A percentile compares a stretch with the other conserved stretches of the same genome.
Conservation (phyloP, 1,139 yeast species). For the Taiozyma sp. region DNA sequence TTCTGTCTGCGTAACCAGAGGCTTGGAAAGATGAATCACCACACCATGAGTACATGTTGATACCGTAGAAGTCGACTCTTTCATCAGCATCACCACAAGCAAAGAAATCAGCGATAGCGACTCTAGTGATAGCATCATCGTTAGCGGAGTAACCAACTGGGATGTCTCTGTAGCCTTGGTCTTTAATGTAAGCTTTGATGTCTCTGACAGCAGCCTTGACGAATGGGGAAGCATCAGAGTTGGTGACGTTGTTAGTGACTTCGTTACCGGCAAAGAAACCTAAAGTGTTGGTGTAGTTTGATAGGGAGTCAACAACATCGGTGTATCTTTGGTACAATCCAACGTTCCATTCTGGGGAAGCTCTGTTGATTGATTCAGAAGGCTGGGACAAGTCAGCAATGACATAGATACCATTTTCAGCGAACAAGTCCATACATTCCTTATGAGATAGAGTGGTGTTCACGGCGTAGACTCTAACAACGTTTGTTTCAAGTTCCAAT, state of each 20-base stretch:
- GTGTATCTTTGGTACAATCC: constrained; percentile 61
- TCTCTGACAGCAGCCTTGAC: constrained; percentile 83
- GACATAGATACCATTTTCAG: constrained; percentile 62
- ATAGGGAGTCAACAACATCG: constrained; percentile 56
- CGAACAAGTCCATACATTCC: constrained; percentile 52
- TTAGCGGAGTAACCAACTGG: constrained; percentile 81
- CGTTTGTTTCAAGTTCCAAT: constrained; percentile 51
- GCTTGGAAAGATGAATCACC: constrained; percentile 50
- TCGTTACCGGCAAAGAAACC: constrained; percentile 85
- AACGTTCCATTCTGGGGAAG: constrained; percentile 44
- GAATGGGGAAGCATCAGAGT: constrained; percentile 68
- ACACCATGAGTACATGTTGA: constrained; percentile 89
- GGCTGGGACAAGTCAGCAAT: constrained; percentile 63
- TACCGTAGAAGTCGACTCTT: constrained; percentile 69
- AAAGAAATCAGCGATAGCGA: constrained; percentile 64
- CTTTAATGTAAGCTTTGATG: constrained; percentile 58
- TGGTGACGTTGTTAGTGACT: constrained; percentile 61
- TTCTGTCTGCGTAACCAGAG: constrained; percentile 63
- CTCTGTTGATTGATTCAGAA: constrained; percentile 49
- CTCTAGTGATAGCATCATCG: constrained; percentile 63
- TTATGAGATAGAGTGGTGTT: constrained; percentile 56
- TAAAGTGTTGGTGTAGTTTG: constrained; percentile 60
- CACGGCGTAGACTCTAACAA: constrained; percentile 58
- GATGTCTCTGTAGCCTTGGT: constrained; percentile 51
- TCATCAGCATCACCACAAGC: constrained; percentile 60